Conservation (phyloP, 306 rosid genomes). For the Prunus kanzakura region DNA sequence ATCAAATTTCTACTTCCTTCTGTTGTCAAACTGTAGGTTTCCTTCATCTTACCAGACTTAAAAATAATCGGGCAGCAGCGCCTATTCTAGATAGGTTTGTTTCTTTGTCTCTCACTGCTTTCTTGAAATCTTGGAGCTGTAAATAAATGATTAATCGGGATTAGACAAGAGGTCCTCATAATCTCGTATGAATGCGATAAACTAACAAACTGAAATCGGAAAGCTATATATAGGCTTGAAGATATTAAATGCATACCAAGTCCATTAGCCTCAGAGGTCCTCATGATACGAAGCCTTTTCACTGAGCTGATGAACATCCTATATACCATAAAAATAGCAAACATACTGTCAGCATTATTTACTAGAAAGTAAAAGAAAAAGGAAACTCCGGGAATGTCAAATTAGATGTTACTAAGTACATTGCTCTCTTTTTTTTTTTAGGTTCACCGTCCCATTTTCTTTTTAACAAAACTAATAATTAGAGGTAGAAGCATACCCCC, state of each 20-base stretch:
- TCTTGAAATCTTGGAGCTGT: constrained; percentile 60
- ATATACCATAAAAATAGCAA: constrained; percentile 4
- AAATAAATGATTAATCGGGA: neutral
- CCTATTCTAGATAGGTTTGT: constrained; percentile 38
- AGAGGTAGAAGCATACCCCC: constrained; percentile 42
- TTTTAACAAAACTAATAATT: neutral
- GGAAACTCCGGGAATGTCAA: neutral
- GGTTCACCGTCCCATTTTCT: neutral
- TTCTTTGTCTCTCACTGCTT: constrained; percentile 48
- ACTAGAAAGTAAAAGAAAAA: neutral
- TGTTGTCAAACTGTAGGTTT: constrained; percentile 44
- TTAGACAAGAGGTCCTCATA: constrained; percentile 3
- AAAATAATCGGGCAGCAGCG: constrained; percentile 4
- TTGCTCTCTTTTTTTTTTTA: neutral
- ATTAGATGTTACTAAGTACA: neutral
- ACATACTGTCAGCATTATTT: constrained; percentile 1
- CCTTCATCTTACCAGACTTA: constrained; percentile 27
- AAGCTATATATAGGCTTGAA: constrained; percentile 3
- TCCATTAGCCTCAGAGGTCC: constrained; percentile 68
- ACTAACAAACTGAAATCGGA: neutral
- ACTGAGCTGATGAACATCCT: constrained; percentile 71
- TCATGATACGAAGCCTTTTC: constrained; percentile 75
- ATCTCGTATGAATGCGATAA: neutral
- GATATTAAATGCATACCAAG: constrained; percentile 39
- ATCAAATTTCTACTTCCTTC: constrained; percentile 35